A percentile compares a stretch with the other conserved stretches of the same genome.
phyloP scores from a whole-genome alignment of 2,329 filamentous ascomycete species.

The Penicillium sp. region DNA sequence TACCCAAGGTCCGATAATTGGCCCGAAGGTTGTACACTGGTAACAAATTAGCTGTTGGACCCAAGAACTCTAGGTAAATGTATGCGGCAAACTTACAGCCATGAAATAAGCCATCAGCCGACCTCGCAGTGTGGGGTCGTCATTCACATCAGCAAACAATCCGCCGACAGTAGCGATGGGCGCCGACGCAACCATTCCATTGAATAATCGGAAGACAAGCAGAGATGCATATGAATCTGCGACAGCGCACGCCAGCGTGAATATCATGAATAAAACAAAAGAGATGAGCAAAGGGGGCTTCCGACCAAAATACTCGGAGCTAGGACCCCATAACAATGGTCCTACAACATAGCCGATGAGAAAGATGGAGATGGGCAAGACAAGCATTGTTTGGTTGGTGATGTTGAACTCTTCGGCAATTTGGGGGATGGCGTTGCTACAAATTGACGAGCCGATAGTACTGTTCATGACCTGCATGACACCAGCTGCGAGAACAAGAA shows the following conservation, averaged over 20 bases:
- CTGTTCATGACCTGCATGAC: constrained; percentile 43
- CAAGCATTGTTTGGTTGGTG: constrained; percentile 33
- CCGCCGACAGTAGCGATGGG: constrained; percentile 48
- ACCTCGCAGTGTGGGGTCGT: constrained; percentile 45
- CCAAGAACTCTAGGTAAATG: background rate
- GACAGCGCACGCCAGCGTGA: constrained; percentile 46
- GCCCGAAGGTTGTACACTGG: constrained; percentile 41
- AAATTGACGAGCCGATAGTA: constrained; percentile 41
- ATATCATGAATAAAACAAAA: constrained; percentile 47
- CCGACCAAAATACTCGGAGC: constrained; percentile 46
- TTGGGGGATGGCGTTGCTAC: constrained; percentile 38
- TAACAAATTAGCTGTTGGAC: constrained; percentile 5
- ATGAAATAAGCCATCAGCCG: constrained; percentile 44
- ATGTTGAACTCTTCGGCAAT: constrained; percentile 39
- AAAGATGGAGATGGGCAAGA: constrained; percentile 42
- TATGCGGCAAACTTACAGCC: constrained; percentile 29
- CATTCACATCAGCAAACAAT: constrained; percentile 48
- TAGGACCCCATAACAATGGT: constrained; percentile 45
- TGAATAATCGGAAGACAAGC: constrained; percentile 47
- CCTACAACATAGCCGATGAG: constrained; percentile 44
- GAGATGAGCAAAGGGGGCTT: constrained; percentile 48
- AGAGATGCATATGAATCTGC: constrained; percentile 43
- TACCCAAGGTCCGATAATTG: constrained; percentile 45
- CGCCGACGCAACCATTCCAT: constrained; percentile 45
- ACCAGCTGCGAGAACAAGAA: constrained; percentile 36